Percentiles rank a stretch among this genome's conserved stretches.
phyloP scores from a whole-genome alignment of 768 basidiomycete genomes.

The Leccinum truebloodii region DNA sequence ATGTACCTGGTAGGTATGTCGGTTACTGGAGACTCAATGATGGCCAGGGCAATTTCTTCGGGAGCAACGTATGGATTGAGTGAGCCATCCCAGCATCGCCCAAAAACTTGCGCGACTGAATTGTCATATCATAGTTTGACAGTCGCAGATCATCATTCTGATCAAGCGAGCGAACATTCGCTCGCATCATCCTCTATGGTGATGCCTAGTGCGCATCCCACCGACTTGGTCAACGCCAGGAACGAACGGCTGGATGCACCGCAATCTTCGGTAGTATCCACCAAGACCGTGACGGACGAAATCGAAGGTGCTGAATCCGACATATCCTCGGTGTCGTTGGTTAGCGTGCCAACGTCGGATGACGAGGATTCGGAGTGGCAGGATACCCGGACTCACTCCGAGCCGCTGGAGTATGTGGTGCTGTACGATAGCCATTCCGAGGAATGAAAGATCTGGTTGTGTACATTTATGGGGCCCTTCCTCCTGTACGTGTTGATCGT shows the following conservation, averaged over 20 bases:
- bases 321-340: slow-evolving; percentile 53
- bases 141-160: slow-evolving; percentile 53
- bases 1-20: slow-evolving; percentile 67
- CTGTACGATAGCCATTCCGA: slow-evolving; percentile 68
- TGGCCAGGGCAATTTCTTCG: slow-evolving; percentile 60
- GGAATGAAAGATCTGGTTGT: slow-evolving; percentile 32
- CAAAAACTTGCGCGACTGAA: slow-evolving; percentile 3
- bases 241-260: slow-evolving; percentile 9
- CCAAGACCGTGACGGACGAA: slow-evolving; percentile 42
- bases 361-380: slow-evolving; percentile 59
- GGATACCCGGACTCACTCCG: slow-evolving; percentile 50
- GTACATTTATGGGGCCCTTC: slow-evolving; percentile 4
- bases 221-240: slow-evolving; percentile 14
- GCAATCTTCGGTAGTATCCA: slow-evolving; percentile 19
- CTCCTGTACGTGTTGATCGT: background rate
- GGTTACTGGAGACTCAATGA: slow-evolving; percentile 77
- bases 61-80: slow-evolving; percentile 76
- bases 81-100: slow-evolving; percentile 39
- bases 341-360: slow-evolving; percentile 60
- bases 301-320: slow-evolving; percentile 38
- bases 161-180: slow-evolving; percentile 45
- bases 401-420: slow-evolving; percentile 63
- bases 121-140: slow-evolving; percentile 49
- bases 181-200: slow-evolving; percentile 66
- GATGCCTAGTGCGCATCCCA: slow-evolving; percentile 51